Evolutionary conservation across 768 basidiomycete genomes (phyloP).

Genomic region (Boletus bicolor): DNA sequence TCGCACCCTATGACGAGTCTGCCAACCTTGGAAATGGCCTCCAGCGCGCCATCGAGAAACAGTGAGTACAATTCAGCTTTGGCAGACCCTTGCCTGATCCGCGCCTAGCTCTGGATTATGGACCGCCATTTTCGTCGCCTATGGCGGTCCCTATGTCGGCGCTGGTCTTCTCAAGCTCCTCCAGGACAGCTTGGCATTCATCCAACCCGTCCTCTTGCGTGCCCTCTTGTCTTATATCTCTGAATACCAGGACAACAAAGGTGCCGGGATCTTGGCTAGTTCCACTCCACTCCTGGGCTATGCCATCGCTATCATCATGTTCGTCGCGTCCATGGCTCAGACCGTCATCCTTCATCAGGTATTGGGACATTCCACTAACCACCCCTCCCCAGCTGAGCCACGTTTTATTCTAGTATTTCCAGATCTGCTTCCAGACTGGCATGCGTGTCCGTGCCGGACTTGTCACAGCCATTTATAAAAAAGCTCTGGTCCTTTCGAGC

Average conservation of each 20-base stretch:
- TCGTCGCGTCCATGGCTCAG: constrained; percentile 71
- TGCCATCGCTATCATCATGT: constrained; percentile 75
- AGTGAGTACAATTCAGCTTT: constrained; percentile 43
- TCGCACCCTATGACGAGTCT: constrained; percentile 67
- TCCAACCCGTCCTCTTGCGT: constrained; percentile 84
- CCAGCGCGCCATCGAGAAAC: constrained; percentile 55
- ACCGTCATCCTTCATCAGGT: constrained; percentile 81
- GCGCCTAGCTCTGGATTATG: constrained; percentile 57
- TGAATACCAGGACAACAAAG: constrained; percentile 56
- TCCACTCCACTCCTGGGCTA: constrained; percentile 64
- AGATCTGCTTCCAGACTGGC: constrained; percentile 76
- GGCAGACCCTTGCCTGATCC: not conserved
- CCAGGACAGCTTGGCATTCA: constrained; percentile 79
- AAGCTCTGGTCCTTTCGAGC: constrained; percentile 81
- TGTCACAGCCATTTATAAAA: constrained; percentile 80
- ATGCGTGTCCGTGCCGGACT: constrained; percentile 95
- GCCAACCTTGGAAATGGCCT: constrained; percentile 62
- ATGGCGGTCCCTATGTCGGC: constrained; percentile 68
- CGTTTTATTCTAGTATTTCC: constrained; percentile 65
- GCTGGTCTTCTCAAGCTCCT: constrained; percentile 67
- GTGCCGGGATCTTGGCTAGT: constrained; percentile 19
- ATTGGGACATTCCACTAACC: not conserved
- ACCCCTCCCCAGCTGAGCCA: not conserved
- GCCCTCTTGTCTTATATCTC: constrained; percentile 80
- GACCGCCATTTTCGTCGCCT: constrained; percentile 71